Evolutionary conservation across 2,329 filamentous ascomycete genomes (phyloP).

Genomic region (Podosphaera fusca): DNA sequence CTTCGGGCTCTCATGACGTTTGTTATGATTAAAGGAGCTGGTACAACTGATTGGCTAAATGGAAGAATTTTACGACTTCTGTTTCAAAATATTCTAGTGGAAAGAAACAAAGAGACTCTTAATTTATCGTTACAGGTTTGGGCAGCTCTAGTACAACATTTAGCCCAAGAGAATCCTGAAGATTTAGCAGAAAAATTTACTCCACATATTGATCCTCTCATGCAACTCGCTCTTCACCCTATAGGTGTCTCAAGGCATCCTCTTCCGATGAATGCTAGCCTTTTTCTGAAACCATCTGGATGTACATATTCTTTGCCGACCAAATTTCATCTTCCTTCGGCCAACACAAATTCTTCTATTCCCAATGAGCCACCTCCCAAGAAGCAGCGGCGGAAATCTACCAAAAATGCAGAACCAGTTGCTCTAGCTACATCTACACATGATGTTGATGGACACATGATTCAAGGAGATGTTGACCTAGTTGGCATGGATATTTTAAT

Average conservation of each 20-base stretch:
- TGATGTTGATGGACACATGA: slow-evolving; percentile 94
- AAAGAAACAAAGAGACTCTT: slow-evolving; percentile 66
- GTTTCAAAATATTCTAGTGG: slow-evolving; percentile 88
- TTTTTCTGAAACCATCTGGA: slow-evolving; percentile 88
- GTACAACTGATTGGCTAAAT: slow-evolving; percentile 74
- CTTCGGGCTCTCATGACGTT: slow-evolving; percentile 85
- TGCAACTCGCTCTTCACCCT: slow-evolving; percentile 68
- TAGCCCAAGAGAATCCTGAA: slow-evolving; percentile 33
- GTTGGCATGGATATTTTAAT: slow-evolving; percentile 77
- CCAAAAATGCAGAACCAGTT: slow-evolving; percentile 52
- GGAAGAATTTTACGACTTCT: slow-evolving; percentile 70
- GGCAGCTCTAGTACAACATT: slow-evolving; percentile 48
- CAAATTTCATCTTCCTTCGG: slow-evolving; percentile 22
- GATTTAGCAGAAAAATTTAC: slow-evolving; percentile 51
- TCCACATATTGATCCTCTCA: slow-evolving; percentile 53
- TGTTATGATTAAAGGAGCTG: slow-evolving; percentile 58
- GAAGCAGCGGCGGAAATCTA: slow-evolving; percentile 61
- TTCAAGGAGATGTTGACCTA: slow-evolving; percentile 86
- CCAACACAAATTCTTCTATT: slow-evolving; percentile 18
- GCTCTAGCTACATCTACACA: slow-evolving; percentile 44
- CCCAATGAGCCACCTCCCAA: slow-evolving; percentile 37
- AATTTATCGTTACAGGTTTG: slow-evolving; percentile 72
- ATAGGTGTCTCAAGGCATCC: slow-evolving; percentile 81
- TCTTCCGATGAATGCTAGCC: slow-evolving; percentile 68
- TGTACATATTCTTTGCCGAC: slow-evolving; percentile 43